Base-by-base conservation (phyloP, 2,329 filamentous ascomycete species). In the Escovopsis sp. region DNA sequence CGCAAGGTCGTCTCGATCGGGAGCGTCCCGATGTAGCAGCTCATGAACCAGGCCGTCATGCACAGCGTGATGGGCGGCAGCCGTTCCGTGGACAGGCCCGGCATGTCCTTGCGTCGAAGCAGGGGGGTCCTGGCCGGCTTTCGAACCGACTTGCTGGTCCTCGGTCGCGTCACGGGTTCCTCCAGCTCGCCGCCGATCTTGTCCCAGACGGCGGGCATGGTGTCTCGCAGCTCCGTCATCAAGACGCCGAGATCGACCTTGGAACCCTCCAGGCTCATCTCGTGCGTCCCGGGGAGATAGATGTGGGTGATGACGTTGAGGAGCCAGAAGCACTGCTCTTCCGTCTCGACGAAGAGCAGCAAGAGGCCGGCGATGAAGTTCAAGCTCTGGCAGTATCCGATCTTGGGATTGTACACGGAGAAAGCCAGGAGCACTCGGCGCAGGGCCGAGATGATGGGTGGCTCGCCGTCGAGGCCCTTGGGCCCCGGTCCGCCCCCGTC, bases 11-110 rank as follows among this genome's bases (percentile, higher is more conserved):
- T 85, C 59, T 96, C 88, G 41, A 93, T 86, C 2, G 88, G 88
- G 14, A 96, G 63, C 1, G 84, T 93, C 35, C 87, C 86, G 41
- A 94, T 90, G 55, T 90, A 94, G 48, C 90, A 82, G 33, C 83
- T 92, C 88, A 96, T 94, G 56, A 96, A 92, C 88, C 88, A 96
- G 4, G 87, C 83, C 9, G 87, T 94, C 56, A 90, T 85, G 46
- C 86, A 92, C 5, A 96, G 69, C 1, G 84, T 90, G 44, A 96
- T 88, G 11, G 88, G 87, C 0, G 88, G 88, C 10, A 94, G 68
- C 4, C 80, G 70, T 34, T 61, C 59, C 4, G 60, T 61, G 10
- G 62, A 56, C 31, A 60, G 58, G 30, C 49, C 55, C 29, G 53
- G 51, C 35, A 54, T 48, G 18, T 60, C 58, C 38, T 53, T 62